phyloP scores from a whole-genome alignment of 805 yeast genomes.

The Candida manassasensis region DNA sequence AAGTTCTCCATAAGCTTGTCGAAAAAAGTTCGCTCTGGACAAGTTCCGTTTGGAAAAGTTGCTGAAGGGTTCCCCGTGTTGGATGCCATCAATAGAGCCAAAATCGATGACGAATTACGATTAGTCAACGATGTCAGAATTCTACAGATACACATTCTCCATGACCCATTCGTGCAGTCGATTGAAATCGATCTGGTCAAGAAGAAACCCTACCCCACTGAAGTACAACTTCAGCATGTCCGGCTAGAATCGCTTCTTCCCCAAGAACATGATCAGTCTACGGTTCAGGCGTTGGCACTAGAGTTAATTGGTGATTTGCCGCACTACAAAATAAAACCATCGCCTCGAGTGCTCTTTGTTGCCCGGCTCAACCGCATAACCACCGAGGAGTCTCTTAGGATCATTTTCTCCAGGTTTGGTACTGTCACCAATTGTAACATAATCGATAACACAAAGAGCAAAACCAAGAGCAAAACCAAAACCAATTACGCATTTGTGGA shows the following conservation, averaged over 20 bases:
- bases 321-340: conserved; percentile 52
- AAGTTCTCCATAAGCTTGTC: conserved; percentile 12
- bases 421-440: conserved; percentile 47
- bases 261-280: conserved; percentile 26
- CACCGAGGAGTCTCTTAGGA: conserved; percentile 47
- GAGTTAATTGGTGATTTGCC: conserved; percentile 65
- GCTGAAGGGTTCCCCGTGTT: conserved; percentile 47
- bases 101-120: conserved; percentile 28
- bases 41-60: conserved; percentile 44
- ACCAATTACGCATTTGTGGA: conserved; percentile 66
- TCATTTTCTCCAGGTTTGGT: conserved; percentile 63
- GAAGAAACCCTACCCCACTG: conserved; percentile 20
- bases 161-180: conserved; percentile 46
- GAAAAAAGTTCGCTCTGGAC: background rate
- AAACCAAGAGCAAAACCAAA: conserved; percentile 49
- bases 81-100: conserved; percentile 37
- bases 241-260: conserved; percentile 12
- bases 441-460: conserved; percentile 41
- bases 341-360: conserved; percentile 57
- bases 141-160: conserved; percentile 44
- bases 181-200: conserved; percentile 10
- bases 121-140: conserved; percentile 36
- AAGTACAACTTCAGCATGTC: conserved; percentile 9
- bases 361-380: conserved; percentile 64
- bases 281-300: conserved; percentile 54